phyloP scores from a whole-genome alignment of 2,329 filamentous ascomycete species.

The Onygenales sp. region DNA sequence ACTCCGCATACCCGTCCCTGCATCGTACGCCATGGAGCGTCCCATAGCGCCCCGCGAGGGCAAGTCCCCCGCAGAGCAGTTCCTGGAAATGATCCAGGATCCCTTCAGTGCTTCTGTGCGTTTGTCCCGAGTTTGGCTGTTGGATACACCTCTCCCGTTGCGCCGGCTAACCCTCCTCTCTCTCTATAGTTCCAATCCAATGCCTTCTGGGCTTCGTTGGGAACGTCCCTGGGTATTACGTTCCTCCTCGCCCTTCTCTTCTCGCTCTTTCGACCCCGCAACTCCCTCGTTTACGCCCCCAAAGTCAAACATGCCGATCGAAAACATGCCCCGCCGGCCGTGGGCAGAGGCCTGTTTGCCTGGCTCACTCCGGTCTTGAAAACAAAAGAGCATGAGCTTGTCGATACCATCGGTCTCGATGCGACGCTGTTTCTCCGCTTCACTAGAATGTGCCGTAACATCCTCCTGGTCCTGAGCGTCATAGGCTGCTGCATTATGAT shows the following conservation, averaged over 20 bases:
- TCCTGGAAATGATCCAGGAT: constrained; percentile 35
- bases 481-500: constrained; percentile 70
- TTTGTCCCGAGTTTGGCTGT: constrained; percentile 3
- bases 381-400: constrained; percentile 66
- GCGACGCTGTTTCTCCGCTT: constrained; percentile 86
- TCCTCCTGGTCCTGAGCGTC: constrained; percentile 65
- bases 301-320: constrained; percentile 88
- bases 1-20: not conserved
- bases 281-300: constrained; percentile 86
- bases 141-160: not conserved
- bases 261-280: constrained; percentile 82
- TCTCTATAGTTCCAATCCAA: constrained; percentile 42
- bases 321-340: constrained; percentile 75
- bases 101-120: constrained; percentile 36
- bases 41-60: not conserved
- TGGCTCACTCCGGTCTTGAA: constrained; percentile 74
- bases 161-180: constrained; percentile 3
- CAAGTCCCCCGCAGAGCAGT: constrained; percentile 23
- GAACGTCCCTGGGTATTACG: constrained; percentile 68
- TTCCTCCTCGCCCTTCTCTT: constrained; percentile 67
- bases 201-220: constrained; percentile 70
- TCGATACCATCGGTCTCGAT: constrained; percentile 82
- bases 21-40: not conserved
- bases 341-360: constrained; percentile 78
- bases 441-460: constrained; percentile 81